Conservation (phyloP, 495 filamentous ascomycete genomes). For the Aspergillus asperescens region DNA sequence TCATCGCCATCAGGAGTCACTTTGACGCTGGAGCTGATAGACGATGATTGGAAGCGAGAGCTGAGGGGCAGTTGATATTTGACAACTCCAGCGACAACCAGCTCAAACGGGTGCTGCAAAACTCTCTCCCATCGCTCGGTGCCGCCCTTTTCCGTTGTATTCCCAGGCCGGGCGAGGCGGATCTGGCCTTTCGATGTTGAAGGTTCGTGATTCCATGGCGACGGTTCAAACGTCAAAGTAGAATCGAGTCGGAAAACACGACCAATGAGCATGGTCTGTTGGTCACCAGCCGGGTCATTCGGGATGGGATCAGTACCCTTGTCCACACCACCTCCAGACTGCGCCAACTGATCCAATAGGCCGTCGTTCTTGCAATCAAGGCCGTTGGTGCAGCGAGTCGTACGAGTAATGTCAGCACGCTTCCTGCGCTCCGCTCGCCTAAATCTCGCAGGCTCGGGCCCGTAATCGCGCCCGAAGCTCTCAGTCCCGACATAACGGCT, state of each 20-base stretch:
- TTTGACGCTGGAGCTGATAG: constrained; percentile 47
- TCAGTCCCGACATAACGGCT: constrained; percentile 78
- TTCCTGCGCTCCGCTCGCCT: constrained; percentile 35
- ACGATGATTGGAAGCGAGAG: constrained; percentile 53
- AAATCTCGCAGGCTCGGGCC: constrained; percentile 24
- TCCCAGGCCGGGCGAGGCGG: constrained; percentile 75
- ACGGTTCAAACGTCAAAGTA: constrained; percentile 78
- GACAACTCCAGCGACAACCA: constrained; percentile 83
- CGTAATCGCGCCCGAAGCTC: constrained; percentile 64
- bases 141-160: constrained; percentile 80
- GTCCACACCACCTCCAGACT: constrained; percentile 46
- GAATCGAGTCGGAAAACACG: constrained; percentile 83
- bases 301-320: constrained; percentile 67
- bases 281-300: constrained; percentile 56
- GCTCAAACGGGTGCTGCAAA: constrained; percentile 81
- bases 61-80: constrained; percentile 85
- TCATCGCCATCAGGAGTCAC: constrained; percentile 43
- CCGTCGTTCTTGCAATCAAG: constrained; percentile 21
- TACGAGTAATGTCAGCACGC: constrained; percentile 29
- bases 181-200: constrained; percentile 75
- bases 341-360: background rate
- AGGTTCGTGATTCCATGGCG: constrained; percentile 63
- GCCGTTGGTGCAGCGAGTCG: constrained; percentile 27
- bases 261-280: constrained; percentile 83
- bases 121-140: constrained; percentile 89